Evolutionary conservation across 1,284 basidiomycete genomes (phyloP).

Genomic region (Afroboletus lepidellus): DNA sequence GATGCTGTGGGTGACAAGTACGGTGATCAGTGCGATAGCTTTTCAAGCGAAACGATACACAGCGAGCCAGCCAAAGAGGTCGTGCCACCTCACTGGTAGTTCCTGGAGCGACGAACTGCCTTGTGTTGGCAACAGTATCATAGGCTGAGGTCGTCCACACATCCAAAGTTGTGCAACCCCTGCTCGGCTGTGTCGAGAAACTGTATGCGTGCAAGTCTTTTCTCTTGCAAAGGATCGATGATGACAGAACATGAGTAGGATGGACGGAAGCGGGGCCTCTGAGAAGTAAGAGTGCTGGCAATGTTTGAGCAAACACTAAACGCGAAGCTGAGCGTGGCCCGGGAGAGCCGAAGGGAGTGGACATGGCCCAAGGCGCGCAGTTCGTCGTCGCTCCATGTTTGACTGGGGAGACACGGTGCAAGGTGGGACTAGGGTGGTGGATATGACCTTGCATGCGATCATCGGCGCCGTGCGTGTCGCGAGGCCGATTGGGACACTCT

Average conservation of each 20-base stretch:
- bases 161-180: no score
- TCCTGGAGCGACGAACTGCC: no score
- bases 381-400: constrained; percentile 39
- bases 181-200: constrained; percentile 78
- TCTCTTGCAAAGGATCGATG: no score
- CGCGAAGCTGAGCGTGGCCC: constrained; percentile 53
- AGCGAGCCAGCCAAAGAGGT: no score
- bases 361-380: constrained; percentile 70
- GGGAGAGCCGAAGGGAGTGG: constrained; percentile 77
- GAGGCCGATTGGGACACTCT: no score
- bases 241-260: no score
- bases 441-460: no score
- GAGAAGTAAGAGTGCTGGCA: constrained; percentile 70
- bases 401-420: constrained; percentile 9
- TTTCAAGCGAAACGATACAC: constrained; percentile 53
- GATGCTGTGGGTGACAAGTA: constrained; percentile 72
- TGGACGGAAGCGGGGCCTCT: constrained; percentile 77
- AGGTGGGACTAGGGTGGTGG: neutral
- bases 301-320: constrained; percentile 68
- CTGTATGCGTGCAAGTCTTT: no score
- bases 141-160: no score
- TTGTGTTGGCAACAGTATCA: no score
- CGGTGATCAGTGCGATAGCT: constrained; percentile 74
- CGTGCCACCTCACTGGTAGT: no score
- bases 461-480: no score